These are phyloP conservation scores for Zygosaccharomyces sapae DNA, from an alignment of 1,139 yeast genomes.

Conservation along the genomic window DNA sequence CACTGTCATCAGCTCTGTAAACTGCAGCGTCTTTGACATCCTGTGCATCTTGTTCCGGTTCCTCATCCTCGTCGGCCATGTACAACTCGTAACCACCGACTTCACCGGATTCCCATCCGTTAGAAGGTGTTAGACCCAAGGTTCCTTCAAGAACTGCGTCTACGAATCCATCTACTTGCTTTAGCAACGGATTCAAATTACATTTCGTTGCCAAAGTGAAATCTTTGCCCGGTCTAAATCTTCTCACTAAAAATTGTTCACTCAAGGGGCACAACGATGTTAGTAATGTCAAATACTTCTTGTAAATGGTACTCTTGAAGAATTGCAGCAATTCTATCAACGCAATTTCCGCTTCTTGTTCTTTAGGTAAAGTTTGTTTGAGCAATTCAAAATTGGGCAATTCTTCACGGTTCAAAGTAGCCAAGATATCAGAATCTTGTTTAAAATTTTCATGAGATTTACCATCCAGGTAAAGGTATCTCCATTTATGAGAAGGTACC, in stretches of 20 bases:
- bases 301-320: slow-evolving; percentile 57
- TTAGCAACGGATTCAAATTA: slow-evolving; percentile 42
- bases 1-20: slow-evolving; percentile 52
- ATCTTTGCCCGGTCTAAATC: slow-evolving; percentile 94
- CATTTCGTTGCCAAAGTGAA: slow-evolving; percentile 85
- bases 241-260: slow-evolving; percentile 67
- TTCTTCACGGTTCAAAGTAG: slow-evolving; percentile 43
- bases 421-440: slow-evolving; percentile 34
- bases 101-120: slow-evolving; percentile 83
- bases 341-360: slow-evolving; percentile 32
- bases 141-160: slow-evolving; percentile 54
- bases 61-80: slow-evolving; percentile 59
- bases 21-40: slow-evolving; percentile 41
- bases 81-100: slow-evolving; percentile 92
- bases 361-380: slow-evolving; percentile 31
- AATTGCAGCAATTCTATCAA: slow-evolving; percentile 56
- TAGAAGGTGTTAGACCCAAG: slow-evolving; percentile 70
- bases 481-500: slow-evolving; percentile 88
- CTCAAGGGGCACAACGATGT: slow-evolving; percentile 64
- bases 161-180: slow-evolving; percentile 32
- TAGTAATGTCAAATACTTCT: slow-evolving; percentile 62
- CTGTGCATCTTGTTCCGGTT: slow-evolving; percentile 38
- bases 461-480: slow-evolving; percentile 83
- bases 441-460: slow-evolving; percentile 37
- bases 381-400: slow-evolving; percentile 49